Percentiles rank a stretch among this genome's conserved stretches.
Conservation (phyloP, 805 yeast genomes). For the Yamadazyma paraphyllophila region DNA sequence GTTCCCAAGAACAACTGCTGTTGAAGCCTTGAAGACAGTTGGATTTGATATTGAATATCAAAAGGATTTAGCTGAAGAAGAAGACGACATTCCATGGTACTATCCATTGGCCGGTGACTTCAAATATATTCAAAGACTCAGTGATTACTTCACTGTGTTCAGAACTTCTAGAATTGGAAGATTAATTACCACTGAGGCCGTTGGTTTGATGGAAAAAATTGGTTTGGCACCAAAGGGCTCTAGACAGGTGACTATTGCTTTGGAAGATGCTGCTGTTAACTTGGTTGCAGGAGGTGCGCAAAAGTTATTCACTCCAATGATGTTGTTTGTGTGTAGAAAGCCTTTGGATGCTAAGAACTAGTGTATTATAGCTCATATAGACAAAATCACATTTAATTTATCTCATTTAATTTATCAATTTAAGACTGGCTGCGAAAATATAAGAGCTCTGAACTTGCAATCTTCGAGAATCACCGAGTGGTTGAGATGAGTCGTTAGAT, state of each 20-base stretch:
- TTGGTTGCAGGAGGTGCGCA: conserved; percentile 90
- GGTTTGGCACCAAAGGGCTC: conserved; percentile 93
- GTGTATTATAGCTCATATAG: conserved; percentile 10
- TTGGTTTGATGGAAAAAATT: conserved; percentile 76
- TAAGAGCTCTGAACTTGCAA: neutral
- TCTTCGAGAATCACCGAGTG: too few species aligned
- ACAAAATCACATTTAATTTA: neutral
- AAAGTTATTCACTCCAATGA: conserved; percentile 95
- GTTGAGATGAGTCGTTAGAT: neutral
- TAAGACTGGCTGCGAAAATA: neutral
- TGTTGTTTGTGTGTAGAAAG: conserved; percentile 85
- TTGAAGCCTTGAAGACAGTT: conserved; percentile 76
- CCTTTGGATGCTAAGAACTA: conserved; percentile 41
- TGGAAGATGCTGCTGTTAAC: conserved; percentile 96
- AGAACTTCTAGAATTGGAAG: conserved; percentile 90
- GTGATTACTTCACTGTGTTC: conserved; percentile 78
- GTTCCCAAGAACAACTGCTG: conserved; percentile 84
- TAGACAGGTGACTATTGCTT: conserved; percentile 82
- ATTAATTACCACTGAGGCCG: conserved; percentile 74
- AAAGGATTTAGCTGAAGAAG: conserved; percentile 77
- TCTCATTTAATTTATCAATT: too few species aligned
- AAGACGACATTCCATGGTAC: conserved; percentile 93
- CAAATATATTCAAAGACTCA: conserved; percentile 75
- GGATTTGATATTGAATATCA: conserved; percentile 81
- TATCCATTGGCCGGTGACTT: conserved; percentile 94